Evolutionary conservation across 805 yeast species (phyloP), one percentile per base, ranked within the genome.

Genomic region (Candida lessepsii): DNA sequence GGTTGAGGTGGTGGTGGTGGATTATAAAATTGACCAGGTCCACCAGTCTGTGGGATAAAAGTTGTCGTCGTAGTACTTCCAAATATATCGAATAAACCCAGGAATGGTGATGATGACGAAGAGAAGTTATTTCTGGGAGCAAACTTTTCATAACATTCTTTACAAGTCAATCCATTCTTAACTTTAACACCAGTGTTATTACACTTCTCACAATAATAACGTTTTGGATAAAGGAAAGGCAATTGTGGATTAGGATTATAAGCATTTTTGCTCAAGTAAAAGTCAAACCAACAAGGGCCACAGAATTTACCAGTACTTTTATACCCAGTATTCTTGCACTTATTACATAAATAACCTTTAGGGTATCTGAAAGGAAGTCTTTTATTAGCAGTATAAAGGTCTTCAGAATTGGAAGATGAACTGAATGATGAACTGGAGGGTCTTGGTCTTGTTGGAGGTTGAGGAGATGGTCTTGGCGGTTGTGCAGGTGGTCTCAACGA

Each of bases 141-240:
- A 56, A 81, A 86, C 35, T 57, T 52, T 17, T 70, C 73, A 81
- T 86, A 87, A 58, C 96, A 87, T 30, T 72, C 71, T 49, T 77
- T 75, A 55, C 96, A 87, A 5, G 78, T 64, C 35, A 63, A 67
- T n/a, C 83, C 85, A 49, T 78, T 80, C 53, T 76, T 80, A 52
- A 75, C 72, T 49, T 68, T 67, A 54, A 67, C 70, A 2, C 95
- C 95, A 0, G 90, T 83, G 54, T 87, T 87, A 40, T 71, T 66
- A 63, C 96, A 87, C 52, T 81, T 83, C 7, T 65, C 60, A 54
- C 96, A 87, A 41, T 65, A 62, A 53, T 65, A 82, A 2, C 78
- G 71, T 2, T 48, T 57, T 0, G 95, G 95, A 50, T 84, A 87
- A 35, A 58, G 57, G 78, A 86, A 83, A 0, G 90, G 86, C 5